Evolutionary conservation across 2,329 filamentous ascomycete genomes (phyloP).

Genomic region (Xylariaceae sp.): DNA sequence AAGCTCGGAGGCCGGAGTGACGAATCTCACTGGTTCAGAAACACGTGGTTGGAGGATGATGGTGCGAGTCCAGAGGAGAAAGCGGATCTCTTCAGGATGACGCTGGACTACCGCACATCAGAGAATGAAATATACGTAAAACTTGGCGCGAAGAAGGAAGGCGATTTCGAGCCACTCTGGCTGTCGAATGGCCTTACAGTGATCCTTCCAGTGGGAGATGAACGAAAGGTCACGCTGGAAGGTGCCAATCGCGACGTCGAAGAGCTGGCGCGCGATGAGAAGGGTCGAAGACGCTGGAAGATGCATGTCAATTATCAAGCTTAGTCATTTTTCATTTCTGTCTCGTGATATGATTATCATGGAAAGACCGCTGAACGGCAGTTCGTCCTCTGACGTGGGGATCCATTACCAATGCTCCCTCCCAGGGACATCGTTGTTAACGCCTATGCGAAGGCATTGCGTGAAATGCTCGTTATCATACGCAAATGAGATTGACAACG

Average conservation of each 20-base stretch:
- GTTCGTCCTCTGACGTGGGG: too few species aligned
- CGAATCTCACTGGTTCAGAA: constrained; percentile 14
- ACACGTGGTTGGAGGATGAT: constrained; percentile 29
- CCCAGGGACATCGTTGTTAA: too few species aligned
- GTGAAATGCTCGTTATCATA: too few species aligned
- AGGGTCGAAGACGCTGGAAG: constrained; percentile 17
- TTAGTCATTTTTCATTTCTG: too few species aligned
- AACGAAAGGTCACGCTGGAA: constrained; percentile 18
- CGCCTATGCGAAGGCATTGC: too few species aligned
- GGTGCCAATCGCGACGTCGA: neutral
- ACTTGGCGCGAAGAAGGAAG: constrained; percentile 11
- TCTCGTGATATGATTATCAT: too few species aligned
- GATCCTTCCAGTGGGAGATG: constrained; percentile 28
- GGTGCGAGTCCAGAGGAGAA: constrained; percentile 22
- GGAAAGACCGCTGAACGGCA: too few species aligned
- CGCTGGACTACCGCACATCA: constrained; percentile 17
- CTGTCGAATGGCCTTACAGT: constrained; percentile 20
- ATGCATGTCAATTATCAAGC: constrained; percentile 1
- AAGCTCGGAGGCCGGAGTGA: neutral
- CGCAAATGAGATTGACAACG: too few species aligned
- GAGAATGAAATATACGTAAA: constrained; percentile 14
- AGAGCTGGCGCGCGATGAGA: constrained; percentile 16
- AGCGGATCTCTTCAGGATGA: constrained; percentile 18
- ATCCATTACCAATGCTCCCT: too few species aligned
- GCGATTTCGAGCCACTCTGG: constrained; percentile 26